Base-by-base conservation (phyloP, 805 yeast species). In the Candida jianshihensis region DNA sequence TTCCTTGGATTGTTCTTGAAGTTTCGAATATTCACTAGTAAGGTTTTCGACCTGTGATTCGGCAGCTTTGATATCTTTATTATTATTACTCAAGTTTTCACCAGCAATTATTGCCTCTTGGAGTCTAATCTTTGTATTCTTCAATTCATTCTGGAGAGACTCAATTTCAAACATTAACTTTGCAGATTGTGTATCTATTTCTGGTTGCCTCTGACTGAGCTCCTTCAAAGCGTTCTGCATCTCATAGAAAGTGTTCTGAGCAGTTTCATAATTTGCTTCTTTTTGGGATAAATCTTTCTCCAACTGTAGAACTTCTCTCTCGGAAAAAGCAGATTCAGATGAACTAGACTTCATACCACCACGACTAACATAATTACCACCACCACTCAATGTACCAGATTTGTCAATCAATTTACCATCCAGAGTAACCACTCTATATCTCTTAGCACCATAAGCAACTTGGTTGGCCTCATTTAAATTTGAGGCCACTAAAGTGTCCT, bases 351-450 rank as follows among this genome's bases (percentile, higher is more conserved):
- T 75, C 95, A 92, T 87, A 3, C 82, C 80, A 6, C 97, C 98
- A 34, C 71, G 71, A 14, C 73, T 69, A 8, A 70, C 72, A 27
- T 71, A 65, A 37, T 69, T 72, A 36, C 97, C 98, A 61, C 99
- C 99, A 49, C 99, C 99, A 32, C 95, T 78, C 80, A 94, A 79
- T 1, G 97, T 85, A 59, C 99, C 99, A 2, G 95, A 83, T 13
- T 81, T 77, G 50, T 89, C 97, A 38, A 92, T 90, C 17, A 92
- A 64, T 48, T 87, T 82, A 18, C 99, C 99, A 56, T 85, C 95
- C 8, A 88, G 57, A 0, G 97, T 88, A 0, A 94, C 97, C 18
- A 90, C 97, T 48, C 95, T 73, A 70, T 75, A 84, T 49, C 97
- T 67, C 47, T 68, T 76, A 14, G 68, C 65, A 1, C 95, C 92